These are phyloP conservation scores for Diplogelasinospora grovesii DNA, from an alignment of 495 filamentous ascomycete genomes.

Conservation along the genomic window DNA sequence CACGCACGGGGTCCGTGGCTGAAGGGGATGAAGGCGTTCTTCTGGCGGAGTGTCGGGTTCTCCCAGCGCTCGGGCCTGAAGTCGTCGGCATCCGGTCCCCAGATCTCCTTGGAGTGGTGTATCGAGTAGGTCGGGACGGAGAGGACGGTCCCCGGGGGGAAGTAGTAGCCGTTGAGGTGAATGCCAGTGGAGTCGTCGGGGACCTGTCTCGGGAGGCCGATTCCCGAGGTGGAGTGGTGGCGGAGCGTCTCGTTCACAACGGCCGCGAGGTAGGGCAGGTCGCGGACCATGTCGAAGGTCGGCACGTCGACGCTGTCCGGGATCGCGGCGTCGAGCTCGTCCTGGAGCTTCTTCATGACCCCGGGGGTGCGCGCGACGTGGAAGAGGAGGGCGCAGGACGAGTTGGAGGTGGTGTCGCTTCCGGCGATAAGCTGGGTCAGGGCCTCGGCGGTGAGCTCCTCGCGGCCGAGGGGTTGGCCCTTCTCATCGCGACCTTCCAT, in stretches of 20 bases:
- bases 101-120: conserved; percentile 75
- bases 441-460: conserved; percentile 83
- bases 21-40: conserved; percentile 80
- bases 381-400: conserved; percentile 78
- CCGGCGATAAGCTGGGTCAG: conserved; percentile 88
- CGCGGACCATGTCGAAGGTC: conserved; percentile 61
- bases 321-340: conserved; percentile 64
- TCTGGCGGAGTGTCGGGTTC: conserved; percentile 55
- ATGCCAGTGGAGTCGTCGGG: conserved; percentile 50
- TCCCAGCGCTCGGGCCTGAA: conserved; percentile 78
- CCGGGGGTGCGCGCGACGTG: conserved; percentile 63
- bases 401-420: conserved; percentile 85
- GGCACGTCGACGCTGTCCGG: conserved; percentile 57
- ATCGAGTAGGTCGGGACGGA: conserved; percentile 84
- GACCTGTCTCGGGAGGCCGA: conserved; percentile 79
- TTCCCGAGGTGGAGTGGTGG: conserved; percentile 80
- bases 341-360: conserved; percentile 64
- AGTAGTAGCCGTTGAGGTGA: conserved; percentile 49
- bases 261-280: conserved; percentile 69
- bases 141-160: conserved; percentile 68
- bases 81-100: conserved; percentile 72
- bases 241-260: conserved; percentile 88
- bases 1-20: conserved; percentile 74
- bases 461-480: conserved; percentile 62
- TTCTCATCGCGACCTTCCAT: conserved; percentile 83